Evolutionary conservation across 1,139 yeast species (phyloP).

Genomic region (Geotrichum macrosporum): DNA sequence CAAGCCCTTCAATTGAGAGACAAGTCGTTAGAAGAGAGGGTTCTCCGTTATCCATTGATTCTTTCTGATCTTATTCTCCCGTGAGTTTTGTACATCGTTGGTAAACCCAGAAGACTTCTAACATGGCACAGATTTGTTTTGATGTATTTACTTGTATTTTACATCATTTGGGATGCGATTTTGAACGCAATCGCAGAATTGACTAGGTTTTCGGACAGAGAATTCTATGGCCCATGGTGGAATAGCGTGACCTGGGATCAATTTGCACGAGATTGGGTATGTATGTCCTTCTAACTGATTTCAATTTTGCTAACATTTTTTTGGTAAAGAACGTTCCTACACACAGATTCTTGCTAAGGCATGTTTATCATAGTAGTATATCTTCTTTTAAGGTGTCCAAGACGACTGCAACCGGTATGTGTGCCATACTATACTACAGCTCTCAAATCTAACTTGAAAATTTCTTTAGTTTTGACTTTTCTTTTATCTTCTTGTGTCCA

Average conservation of each 20-base stretch:
- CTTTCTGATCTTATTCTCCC: conserved; percentile 77
- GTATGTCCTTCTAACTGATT: neutral
- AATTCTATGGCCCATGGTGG: conserved; percentile 98
- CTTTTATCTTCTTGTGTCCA: conserved; percentile 76
- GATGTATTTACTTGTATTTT: conserved; percentile 74
- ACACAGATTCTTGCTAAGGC: conserved; percentile 83
- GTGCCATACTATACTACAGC: neutral
- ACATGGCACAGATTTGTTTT: conserved; percentile 34
- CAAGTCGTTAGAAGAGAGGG: conserved; percentile 46
- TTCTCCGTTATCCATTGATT: conserved; percentile 54
- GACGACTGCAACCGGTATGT: conserved; percentile 52
- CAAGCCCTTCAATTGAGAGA: conserved; percentile 52
- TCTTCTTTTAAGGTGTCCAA: conserved; percentile 68
- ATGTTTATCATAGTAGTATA: conserved; percentile 89
- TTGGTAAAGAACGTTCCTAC: conserved; percentile 73
- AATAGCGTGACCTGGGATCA: conserved; percentile 91
- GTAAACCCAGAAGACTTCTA: neutral
- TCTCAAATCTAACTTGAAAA: no score
- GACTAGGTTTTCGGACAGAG: conserved; percentile 80
- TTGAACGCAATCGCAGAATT: conserved; percentile 85
- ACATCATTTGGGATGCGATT: conserved; percentile 91
- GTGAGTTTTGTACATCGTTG: no score
- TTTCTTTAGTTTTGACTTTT: conserved; percentile 58
- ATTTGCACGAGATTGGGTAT: conserved; percentile 79
- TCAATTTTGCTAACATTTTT: neutral